These are phyloP conservation scores for Tolypocladium nubicola DNA, from an alignment of 2,329 filamentous ascomycete species.

Conservation along the genomic window DNA sequence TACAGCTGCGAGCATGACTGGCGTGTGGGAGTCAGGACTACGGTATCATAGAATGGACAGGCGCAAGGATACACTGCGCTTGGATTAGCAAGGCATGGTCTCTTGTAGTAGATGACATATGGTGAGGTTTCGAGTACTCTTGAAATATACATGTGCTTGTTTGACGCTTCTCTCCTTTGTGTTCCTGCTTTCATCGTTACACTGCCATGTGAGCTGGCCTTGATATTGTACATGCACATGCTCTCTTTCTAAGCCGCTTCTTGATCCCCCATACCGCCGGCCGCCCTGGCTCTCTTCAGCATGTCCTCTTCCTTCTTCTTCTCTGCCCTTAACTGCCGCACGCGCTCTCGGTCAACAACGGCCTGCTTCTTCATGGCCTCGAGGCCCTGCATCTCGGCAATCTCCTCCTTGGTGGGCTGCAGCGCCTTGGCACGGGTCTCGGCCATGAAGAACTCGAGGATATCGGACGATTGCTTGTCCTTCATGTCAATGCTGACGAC, in stretches of 20 bases:
- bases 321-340: conserved; percentile 41
- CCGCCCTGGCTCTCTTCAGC: conserved; percentile 29
- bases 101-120: background rate
- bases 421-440: conserved; percentile 51
- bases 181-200: background rate
- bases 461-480: conserved; percentile 46
- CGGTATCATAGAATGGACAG: background rate
- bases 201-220: background rate
- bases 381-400: conserved; percentile 44
- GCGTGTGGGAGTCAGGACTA: background rate
- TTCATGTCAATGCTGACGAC: conserved; percentile 53
- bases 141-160: background rate
- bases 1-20: background rate
- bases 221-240: background rate
- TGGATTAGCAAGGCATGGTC: background rate
- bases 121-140: background rate
- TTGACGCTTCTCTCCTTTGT: background rate
- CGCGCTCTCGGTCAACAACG: conserved; percentile 42
- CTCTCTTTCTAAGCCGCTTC: conserved; percentile 13
- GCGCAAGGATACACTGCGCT: background rate
- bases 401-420: conserved; percentile 47
- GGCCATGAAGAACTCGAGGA: conserved; percentile 50
- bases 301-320: conserved; percentile 50
- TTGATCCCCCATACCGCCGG: conserved; percentile 23
- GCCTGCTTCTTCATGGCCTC: conserved; percentile 41